Base-by-base conservation (phyloP, 2,329 filamentous ascomycete species). In the Alternaria novae-zelandiae region DNA sequence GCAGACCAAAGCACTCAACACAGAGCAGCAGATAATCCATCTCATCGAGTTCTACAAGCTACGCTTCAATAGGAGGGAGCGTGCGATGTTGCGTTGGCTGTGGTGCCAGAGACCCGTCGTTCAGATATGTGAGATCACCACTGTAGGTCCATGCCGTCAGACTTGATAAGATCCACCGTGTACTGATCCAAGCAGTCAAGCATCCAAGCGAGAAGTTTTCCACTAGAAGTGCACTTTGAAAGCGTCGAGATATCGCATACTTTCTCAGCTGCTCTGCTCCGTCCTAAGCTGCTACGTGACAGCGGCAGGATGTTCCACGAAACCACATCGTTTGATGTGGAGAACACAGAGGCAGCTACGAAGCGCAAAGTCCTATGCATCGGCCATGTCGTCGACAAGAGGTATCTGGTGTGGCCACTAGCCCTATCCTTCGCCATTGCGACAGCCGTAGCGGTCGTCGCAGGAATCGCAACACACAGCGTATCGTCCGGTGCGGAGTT, bases 121-220 rank as follows among this genome's bases (percentile, higher is more conserved):
- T 3, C 36, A 41, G 15, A 6, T 41, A 6, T 41, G 36, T 9
- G 36, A 41, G 3, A 5, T 41, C 15, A 41, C 2, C 0, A 0
- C 32, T 0, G 32, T 41, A n/a, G 1, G 3, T 32, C 13, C 13
- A 36, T 7, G 13, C 13, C 30, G 0, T 5, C 2, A 36, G 1
- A 15, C 7, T 2, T 4, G 13, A 4, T 36, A 0, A 4, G 3
- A 36, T 0, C 13, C 0, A 0, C 6, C 1, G 13, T 36, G 8
- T 8, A 6, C 13, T 32, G 30, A 32, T 2, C 15, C 5, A 1
- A 12, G 12, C 28, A 30, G 28, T 4, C 11, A 4, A 30, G 12
- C 11, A 2, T 5, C 28, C 28, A 30, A 12, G n/a, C n/a, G n/a
- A n/a, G n/a, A n/a, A 12, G 2, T 0, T 41, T 41, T 1, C 32